These are phyloP conservation scores for Pyrus communis DNA, from an alignment of 306 rosid species.

Conservation along the genomic window DNA sequence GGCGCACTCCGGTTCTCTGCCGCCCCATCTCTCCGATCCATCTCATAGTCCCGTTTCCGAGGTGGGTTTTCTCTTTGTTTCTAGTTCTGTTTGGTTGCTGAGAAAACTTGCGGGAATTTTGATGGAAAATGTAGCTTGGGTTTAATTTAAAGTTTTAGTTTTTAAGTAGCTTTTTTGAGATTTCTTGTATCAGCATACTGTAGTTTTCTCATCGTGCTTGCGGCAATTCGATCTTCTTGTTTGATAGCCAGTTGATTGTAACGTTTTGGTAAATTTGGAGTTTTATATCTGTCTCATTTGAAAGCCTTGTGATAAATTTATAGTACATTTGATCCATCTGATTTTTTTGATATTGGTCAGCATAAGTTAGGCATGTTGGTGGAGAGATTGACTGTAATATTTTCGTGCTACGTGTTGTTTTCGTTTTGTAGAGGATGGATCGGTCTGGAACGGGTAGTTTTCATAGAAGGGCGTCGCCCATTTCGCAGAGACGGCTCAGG, in stretches of 20 bases:
- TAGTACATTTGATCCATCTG: not conserved
- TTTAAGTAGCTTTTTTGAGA: not conserved
- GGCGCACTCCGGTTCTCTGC: conserved; percentile 73
- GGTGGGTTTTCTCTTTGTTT: conserved; percentile 31
- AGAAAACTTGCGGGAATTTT: not conserved
- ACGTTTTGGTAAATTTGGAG: not conserved
- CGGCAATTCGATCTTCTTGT: not conserved
- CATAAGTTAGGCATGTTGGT: too few relatives aligned
- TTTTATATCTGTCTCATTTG: not conserved
- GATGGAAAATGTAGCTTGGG: not conserved
- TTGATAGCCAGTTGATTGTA: not conserved
- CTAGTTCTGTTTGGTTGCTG: conserved; percentile 2
- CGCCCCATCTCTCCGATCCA: conserved; percentile 98
- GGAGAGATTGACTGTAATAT: not conserved
- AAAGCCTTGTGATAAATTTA: not conserved
- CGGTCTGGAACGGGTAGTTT: conserved; percentile 86
- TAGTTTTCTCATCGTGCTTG: not conserved
- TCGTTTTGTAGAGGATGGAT: conserved; percentile 65
- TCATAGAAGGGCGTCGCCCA: conserved; percentile 57
- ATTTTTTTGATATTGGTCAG: not conserved
- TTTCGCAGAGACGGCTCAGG: conserved; percentile 55
- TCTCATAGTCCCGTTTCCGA: conserved; percentile 91
- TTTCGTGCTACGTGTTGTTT: not conserved
- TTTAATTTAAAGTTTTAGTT: not conserved
- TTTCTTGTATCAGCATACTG: not conserved